A percentile compares a stretch with the other conserved stretches of the same genome.
Conservation (phyloP, 1,284 basidiomycete genomes). For the Rhodotorula sp. region DNA sequence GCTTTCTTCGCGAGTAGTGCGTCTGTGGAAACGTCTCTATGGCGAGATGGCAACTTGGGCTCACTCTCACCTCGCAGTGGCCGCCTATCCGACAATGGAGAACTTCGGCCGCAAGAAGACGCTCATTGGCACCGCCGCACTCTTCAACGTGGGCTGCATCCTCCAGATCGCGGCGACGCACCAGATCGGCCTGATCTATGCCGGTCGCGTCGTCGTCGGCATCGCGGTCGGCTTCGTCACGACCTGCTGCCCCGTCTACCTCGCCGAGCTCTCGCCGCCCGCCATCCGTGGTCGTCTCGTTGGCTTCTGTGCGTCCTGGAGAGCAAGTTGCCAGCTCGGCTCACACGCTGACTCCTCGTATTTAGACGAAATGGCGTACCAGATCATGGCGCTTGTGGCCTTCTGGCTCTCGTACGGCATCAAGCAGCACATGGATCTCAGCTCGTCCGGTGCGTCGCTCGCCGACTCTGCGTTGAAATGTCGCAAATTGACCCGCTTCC, state of each 20-base stretch:
- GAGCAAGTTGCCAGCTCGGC: background rate
- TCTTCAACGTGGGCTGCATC: conserved; percentile 51
- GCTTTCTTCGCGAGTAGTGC: conserved; percentile 48
- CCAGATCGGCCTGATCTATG: conserved; percentile 48
- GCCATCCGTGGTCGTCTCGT: conserved; percentile 48
- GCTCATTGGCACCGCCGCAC: conserved; percentile 42
- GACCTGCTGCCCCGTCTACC: conserved; percentile 47
- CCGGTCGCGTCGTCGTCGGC: conserved; percentile 49
- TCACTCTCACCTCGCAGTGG: background rate
- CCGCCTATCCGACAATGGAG: conserved; percentile 46
- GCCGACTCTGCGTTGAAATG: background rate
- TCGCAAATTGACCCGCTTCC: conserved; percentile 2
- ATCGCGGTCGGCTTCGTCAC: conserved; percentile 48
- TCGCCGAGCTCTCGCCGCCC: conserved; percentile 48
- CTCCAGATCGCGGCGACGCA: conserved; percentile 48
- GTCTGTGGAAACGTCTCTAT: background rate
- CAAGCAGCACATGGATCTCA: background rate
- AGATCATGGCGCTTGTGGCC: conserved; percentile 53
- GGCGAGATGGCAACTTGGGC: too few relatives aligned
- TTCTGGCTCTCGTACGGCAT: conserved; percentile 52
- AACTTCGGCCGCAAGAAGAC: conserved; percentile 43
- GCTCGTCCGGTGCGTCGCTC: background rate
- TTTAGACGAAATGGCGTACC: conserved; percentile 54
- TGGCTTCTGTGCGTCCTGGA: conserved; percentile 42
- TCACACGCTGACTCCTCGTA: background rate